Evolutionary conservation across 371 early-diverging fungal species (phyloP), one percentile per base, ranked within the genome.

Genomic region (Mortierella sp.): DNA sequence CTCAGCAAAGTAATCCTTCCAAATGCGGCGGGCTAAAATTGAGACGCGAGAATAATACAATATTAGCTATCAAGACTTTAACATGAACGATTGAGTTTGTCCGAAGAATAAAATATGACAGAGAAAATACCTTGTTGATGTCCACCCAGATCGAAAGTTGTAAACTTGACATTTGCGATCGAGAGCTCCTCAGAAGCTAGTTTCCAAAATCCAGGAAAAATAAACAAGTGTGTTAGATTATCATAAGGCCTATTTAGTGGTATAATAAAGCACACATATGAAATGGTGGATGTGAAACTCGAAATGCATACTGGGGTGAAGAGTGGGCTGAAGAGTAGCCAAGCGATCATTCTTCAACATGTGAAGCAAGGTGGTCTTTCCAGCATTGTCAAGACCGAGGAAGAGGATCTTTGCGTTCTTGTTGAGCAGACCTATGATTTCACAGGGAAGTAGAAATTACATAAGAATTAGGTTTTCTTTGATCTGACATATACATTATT

Each of bases 341-440:
- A 98, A 88, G 64, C 98, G 95, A 85, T 98, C 98, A 83, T 97
- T 97, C 91, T 99, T 99, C 78, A 99, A 89, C 96, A 99, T 98
- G 89, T 99, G 98, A 47, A 99, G 92, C 49, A 99, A 91, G 52
- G 99, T 99, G 12, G 99, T 99, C 88, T 99, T 99, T 70, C 99
- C 99, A 71, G 99, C 99, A 90, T 99, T 99, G 86, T 99, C 99
- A 67, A 99, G 93, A 57, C 99, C 99, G 67, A 99, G 92, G 90
- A 99, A 99, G 60, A 99, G 91, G 83, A 99, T 96, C 88, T 97
- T 97, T 68, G 99, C 98, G 84, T 97, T 97, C 90, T 98, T 98
- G 88, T 98, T 97, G 84, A 96, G 90, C 81, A 99, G 93, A 72
- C 98, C 98, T 97, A 84, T 54, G 11, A 26, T 24, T 45, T 26